These are phyloP conservation scores for Apiotrichum domesticum DNA, from an alignment of 1,284 basidiomycete genomes.

Conservation along the genomic window DNA sequence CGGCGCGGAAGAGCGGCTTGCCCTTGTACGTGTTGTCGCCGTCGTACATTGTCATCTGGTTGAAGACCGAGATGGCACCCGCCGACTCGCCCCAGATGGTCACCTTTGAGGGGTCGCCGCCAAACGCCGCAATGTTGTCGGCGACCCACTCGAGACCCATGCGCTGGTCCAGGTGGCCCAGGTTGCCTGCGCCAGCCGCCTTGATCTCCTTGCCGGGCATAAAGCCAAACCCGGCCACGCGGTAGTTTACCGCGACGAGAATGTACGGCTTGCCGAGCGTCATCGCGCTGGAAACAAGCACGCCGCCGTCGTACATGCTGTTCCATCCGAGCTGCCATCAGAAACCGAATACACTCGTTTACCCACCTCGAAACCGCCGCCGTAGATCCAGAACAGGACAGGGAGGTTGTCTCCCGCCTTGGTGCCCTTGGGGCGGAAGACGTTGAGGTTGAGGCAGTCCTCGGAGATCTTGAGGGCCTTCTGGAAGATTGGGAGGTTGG, in stretches of 20 bases:
- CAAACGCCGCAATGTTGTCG: conserved; percentile 36
- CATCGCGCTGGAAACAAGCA: conserved; percentile 8
- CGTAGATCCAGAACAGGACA: conserved; percentile 33
- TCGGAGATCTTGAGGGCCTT: conserved; percentile 12
- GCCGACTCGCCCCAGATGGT: conserved; percentile 58
- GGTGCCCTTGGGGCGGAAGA: conserved; percentile 18
- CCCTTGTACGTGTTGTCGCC: conserved; percentile 40
- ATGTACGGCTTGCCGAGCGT: conserved; percentile 48
- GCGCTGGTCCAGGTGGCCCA: conserved; percentile 49
- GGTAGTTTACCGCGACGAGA: conserved; percentile 58
- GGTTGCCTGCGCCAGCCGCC: conserved; percentile 51
- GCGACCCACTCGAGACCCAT: conserved; percentile 39
- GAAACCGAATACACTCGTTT: neutral
- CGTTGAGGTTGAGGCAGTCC: conserved; percentile 26
- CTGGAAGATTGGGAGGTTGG: conserved; percentile 1
- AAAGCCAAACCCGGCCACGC: conserved; percentile 44
- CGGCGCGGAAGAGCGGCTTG: conserved; percentile 48
- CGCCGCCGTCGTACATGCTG: conserved; percentile 15
- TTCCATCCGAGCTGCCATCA: conserved; percentile 10
- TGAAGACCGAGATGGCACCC: conserved; percentile 40
- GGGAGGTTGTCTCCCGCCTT: conserved; percentile 25
- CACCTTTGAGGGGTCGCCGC: conserved; percentile 39
- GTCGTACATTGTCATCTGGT: conserved; percentile 56
- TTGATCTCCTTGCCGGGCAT: conserved; percentile 53
- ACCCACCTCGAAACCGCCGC: conserved; percentile 24